These are phyloP conservation scores for Chalciporus pseudorubinellus DNA, from an alignment of 768 basidiomycete species.

Conservation along the genomic window DNA sequence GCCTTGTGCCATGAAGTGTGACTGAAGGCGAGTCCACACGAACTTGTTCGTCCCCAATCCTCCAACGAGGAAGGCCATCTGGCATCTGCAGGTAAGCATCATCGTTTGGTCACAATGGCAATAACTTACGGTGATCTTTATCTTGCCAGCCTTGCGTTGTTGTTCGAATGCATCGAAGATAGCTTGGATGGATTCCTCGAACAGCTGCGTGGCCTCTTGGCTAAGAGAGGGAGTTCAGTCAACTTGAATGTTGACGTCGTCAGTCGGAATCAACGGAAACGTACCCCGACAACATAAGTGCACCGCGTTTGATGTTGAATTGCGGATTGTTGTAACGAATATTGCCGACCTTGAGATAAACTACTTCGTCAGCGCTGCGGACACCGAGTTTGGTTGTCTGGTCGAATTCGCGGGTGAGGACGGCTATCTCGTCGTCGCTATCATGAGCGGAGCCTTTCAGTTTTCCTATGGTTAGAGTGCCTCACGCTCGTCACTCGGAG, in stretches of 20 bases:
- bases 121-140: constrained; percentile 2
- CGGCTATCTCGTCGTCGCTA: no score
- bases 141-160: neutral
- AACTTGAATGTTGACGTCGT: no score
- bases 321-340: neutral
- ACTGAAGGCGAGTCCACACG: constrained; percentile 8
- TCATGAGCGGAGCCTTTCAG: no score
- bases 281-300: constrained; percentile 8
- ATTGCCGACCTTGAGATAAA: no score
- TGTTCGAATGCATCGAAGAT: constrained; percentile 12
- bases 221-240: neutral
- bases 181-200: constrained; percentile 8
- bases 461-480: no score
- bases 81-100: no score
- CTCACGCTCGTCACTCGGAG: no score
- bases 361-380: no score
- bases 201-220: constrained; percentile 5
- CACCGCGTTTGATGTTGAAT: constrained; percentile 5
- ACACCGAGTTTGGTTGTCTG: no score
- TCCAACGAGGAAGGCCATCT: constrained; percentile 16
- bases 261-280: neutral
- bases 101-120: neutral
- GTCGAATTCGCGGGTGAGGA: no score
- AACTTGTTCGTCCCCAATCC: constrained; percentile 7
- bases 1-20: constrained; percentile 4